Conservation (phyloP, 805 yeast species). For the Candida chilensis region DNA sequence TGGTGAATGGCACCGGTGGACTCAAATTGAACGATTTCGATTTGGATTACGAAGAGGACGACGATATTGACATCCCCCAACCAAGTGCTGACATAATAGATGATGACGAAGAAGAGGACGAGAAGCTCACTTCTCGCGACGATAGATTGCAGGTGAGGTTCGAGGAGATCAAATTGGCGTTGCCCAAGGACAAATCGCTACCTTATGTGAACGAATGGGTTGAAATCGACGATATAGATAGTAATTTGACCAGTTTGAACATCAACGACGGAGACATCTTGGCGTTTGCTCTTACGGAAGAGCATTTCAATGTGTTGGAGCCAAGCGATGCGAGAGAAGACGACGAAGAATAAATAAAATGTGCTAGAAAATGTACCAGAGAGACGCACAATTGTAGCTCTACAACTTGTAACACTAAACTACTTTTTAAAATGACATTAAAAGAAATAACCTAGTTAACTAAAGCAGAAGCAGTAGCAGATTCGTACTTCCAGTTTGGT, state of each 20-base stretch:
- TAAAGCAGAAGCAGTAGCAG: slow-evolving; percentile 99
- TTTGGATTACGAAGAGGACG: slow-evolving; percentile 14
- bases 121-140: slow-evolving; percentile 1
- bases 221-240: slow-evolving; percentile 14
- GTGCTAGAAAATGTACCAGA: too few relatives aligned
- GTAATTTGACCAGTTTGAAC: slow-evolving; percentile 14
- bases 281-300: slow-evolving; percentile 27
- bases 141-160: slow-evolving; percentile 4
- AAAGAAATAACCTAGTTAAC: slow-evolving; percentile 66
- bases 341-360: not conserved
- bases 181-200: slow-evolving; percentile 25
- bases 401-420: too few relatives aligned
- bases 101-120: slow-evolving; percentile 12
- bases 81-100: slow-evolving; percentile 17
- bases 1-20: slow-evolving; percentile 42
- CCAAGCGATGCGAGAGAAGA: slow-evolving; percentile 6
- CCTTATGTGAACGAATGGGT: slow-evolving; percentile 27
- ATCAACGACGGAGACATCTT: slow-evolving; percentile 30
- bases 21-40: slow-evolving; percentile 12
- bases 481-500: slow-evolving; percentile 99
- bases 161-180: slow-evolving; percentile 24
- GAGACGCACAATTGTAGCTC: too few relatives aligned
- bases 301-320: slow-evolving; percentile 18
- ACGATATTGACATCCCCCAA: slow-evolving; percentile 24
- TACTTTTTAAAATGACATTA: slow-evolving; percentile 4